Evolutionary conservation across 1,139 yeast species (phyloP), one percentile per base, ranked within the genome.

Genomic region (Ogataea hybrid): DNA sequence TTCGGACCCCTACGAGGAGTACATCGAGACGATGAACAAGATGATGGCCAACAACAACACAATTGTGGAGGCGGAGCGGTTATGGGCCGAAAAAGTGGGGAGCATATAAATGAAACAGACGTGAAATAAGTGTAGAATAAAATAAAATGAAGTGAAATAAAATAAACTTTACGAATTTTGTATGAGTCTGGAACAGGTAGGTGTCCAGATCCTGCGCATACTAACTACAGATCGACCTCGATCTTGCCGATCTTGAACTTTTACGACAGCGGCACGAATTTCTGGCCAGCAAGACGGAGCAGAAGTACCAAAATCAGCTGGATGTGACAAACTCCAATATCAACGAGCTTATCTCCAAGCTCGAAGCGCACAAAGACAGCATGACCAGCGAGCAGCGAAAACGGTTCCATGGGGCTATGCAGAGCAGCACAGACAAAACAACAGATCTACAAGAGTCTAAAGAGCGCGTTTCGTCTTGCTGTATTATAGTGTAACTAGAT

Each of bases 11-110:
- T 82, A 84, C 57, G 98, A 92, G 49, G 98, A 92, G 69, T 92
- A 90, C 63, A 70, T 89, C 43, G 98, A 92, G 70, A 92, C 98
- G 2, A 83, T 92, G 84, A 92, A 92, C 73, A 92, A 92, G 69
- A 89, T 94, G 96, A 81, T 77, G 69, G 95, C 97, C 47, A 92
- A 92, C 67, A 84, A 84, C 63, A 79, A 81, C 51, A 88, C 97
- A 14, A 84, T 92, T 58, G 81, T 83, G 22, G 89, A 87, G 63
- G 97, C 97, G 3, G 97, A 92, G 67, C 70, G 78, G 62, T 68
- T 82, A 56, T 89, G 95, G 94, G 31, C 28, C 12, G 42, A 39
- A 21, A 31, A 31, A 29, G 25, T 20, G 17, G n/a, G 17, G 15
- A 25, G 12, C 20, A 25, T n/a, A 27, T 20, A 32, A 30, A 15